Percentiles rank a stretch among this genome's conserved stretches.
phyloP scores from a whole-genome alignment of 805 yeast species.

The Candida broadrunensis region DNA sequence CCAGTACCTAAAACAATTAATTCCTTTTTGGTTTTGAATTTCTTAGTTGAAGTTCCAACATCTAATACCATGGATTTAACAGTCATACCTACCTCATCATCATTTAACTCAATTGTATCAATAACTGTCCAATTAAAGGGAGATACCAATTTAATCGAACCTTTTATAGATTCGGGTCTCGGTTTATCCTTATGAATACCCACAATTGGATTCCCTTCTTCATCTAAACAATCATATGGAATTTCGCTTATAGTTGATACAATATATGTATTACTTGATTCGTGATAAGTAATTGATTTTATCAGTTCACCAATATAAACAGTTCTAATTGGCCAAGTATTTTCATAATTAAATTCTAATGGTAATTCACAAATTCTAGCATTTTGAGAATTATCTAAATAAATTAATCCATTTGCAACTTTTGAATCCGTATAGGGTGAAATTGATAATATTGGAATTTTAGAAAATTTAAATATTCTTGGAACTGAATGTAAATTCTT shows the following conservation, averaged over 20 bases:
- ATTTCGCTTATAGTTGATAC: slow-evolving; percentile 58
- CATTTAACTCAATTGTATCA: slow-evolving; percentile 63
- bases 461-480: slow-evolving; percentile 63
- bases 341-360: slow-evolving; percentile 50
- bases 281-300: slow-evolving; percentile 68
- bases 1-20: slow-evolving; percentile 79
- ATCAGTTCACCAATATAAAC: slow-evolving; percentile 55
- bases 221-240: slow-evolving; percentile 67
- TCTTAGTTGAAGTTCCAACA: slow-evolving; percentile 39
- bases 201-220: slow-evolving; percentile 62
- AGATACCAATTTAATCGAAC: slow-evolving; percentile 63
- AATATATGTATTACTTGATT: slow-evolving; percentile 57
- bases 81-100: slow-evolving; percentile 62
- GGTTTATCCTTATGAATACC: slow-evolving; percentile 54
- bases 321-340: slow-evolving; percentile 56
- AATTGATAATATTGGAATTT: slow-evolving; percentile 63
- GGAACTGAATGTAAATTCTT: slow-evolving; percentile 65
- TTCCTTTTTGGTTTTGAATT: slow-evolving; percentile 54
- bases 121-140: slow-evolving; percentile 76
- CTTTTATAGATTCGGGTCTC: slow-evolving; percentile 55
- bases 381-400: slow-evolving; percentile 65
- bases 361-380: slow-evolving; percentile 61
- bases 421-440: slow-evolving; percentile 47
- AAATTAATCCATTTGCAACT: slow-evolving; percentile 55
- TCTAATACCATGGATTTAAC: slow-evolving; percentile 54